Conservation (phyloP, 2,329 filamentous ascomycete genomes). For the Aureobasidium namibiae region DNA sequence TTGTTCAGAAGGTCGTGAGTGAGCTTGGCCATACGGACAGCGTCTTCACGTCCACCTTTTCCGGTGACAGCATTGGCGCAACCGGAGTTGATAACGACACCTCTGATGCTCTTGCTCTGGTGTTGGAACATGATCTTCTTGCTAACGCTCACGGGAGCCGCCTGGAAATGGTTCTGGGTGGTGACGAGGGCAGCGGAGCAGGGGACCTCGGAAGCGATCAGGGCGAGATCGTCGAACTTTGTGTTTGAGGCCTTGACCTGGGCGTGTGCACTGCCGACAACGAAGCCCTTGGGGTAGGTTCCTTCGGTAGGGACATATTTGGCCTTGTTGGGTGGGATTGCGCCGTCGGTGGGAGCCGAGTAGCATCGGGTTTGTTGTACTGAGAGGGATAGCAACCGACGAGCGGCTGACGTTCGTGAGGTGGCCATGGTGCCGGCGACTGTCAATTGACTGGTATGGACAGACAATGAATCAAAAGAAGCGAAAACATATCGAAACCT, state of each 20-base stretch:
- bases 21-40: conserved; percentile 68
- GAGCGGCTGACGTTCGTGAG: conserved; percentile 11
- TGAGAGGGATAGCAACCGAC: conserved; percentile 20
- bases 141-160: conserved; percentile 85
- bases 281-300: conserved; percentile 84
- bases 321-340: conserved; percentile 69
- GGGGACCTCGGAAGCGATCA: conserved; percentile 77
- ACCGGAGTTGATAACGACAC: conserved; percentile 87
- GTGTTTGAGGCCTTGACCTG: conserved; percentile 93
- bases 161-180: conserved; percentile 97
- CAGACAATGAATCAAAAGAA: background rate
- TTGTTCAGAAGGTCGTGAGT: conserved; percentile 60
- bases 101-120: conserved; percentile 62
- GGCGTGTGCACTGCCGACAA: conserved; percentile 77
- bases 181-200: conserved; percentile 82
- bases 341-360: conserved; percentile 49
- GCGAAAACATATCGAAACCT: background rate
- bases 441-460: background rate
- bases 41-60: conserved; percentile 80
- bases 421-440: background rate
- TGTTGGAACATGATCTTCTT: conserved; percentile 54
- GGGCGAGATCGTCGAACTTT: conserved; percentile 79
- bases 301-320: conserved; percentile 83
- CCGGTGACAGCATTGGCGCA: conserved; percentile 97
- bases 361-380: conserved; percentile 43